Base-by-base conservation (phyloP, 1,284 basidiomycete genomes). In the Cutaneotrichosporon cutaneum region DNA sequence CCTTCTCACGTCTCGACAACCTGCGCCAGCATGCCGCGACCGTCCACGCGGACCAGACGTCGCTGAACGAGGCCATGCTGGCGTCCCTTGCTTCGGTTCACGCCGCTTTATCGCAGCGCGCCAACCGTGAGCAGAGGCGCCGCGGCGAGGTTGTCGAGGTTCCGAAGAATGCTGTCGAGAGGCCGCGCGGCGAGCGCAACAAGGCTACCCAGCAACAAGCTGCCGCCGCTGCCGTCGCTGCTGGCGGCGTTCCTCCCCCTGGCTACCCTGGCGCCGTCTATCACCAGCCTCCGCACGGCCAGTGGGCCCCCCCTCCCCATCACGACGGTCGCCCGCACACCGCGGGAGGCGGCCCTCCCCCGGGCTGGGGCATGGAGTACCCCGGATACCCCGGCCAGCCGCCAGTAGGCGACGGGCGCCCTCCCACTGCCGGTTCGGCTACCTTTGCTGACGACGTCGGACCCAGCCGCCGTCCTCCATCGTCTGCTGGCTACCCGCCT, bases 1-100 rank as follows among this genome's bases (percentile, higher is more conserved):
- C 94, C 63, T 97, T 98, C 76, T 95, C 92, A 18, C 88, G 94
- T 26, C 88, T 97, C 73, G 94, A 98, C 82, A 98, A 98, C 76
- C 85, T 98, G 13, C 87, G 94, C 52, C 94, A 97, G 74, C 94
- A 98, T 78, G 91, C 94, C 0, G 90, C 94, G 81, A 96, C 94
- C 4, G 93, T 96, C 2, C 94, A 98, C 74, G 88, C 92, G 27
- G 92, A 96, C 74, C 90, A 90, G 80, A 70, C 77, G 0, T 88
- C 90, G 0, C 85, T 88, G 75, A 98, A 97, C 82, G 91, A 94
- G 76, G 82, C 85, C 50, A 94, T 94, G 90, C 91, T 95, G 86
- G 86, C 88, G 67, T 89, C 92, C 61, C 86, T 96, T 62, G 90
- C 90, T 36, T 85, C 87, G 3, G 84, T 95, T 33, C 93, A 96